phyloP scores from a whole-genome alignment of 2,329 filamentous ascomycete genomes.

The Paraphoma sp. region DNA sequence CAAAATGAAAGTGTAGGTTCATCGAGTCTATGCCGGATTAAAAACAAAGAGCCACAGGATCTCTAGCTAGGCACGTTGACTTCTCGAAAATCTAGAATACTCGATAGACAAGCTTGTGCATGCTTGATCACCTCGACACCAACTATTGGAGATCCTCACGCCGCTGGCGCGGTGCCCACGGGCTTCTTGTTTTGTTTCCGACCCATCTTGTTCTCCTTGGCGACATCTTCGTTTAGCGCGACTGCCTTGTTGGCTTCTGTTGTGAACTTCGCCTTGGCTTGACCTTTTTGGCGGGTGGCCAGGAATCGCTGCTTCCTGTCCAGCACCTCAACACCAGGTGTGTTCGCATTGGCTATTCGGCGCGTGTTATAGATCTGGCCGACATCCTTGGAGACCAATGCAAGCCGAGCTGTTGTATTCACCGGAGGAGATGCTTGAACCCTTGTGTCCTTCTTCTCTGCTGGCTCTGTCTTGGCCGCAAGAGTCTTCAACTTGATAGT shows the following conservation, averaged over 20 bases:
- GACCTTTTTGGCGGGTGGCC: not conserved
- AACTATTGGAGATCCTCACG: not conserved
- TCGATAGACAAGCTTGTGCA: not conserved
- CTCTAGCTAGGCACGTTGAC: no score
- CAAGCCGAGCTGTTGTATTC: not conserved
- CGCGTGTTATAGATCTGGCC: not conserved
- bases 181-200: not conserved
- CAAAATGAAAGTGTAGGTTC: no score
- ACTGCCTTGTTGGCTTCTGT: not conserved
- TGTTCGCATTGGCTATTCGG: not conserved
- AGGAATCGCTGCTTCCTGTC: not conserved
- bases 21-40: no score
- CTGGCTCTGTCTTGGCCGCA: not conserved
- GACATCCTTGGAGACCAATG: not conserved
- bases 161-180: not conserved
- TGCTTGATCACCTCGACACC: no score
- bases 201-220: not conserved
- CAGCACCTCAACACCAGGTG: not conserved
- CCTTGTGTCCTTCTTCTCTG: not conserved
- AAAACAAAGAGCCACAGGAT: no score
- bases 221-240: not conserved
- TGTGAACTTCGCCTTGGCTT: not conserved
- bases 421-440: not conserved
- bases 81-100: not conserved
- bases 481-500: not conserved